Evolutionary conservation across 768 basidiomycete species (phyloP).

Genomic region (Xanthoconium purpureum): DNA sequence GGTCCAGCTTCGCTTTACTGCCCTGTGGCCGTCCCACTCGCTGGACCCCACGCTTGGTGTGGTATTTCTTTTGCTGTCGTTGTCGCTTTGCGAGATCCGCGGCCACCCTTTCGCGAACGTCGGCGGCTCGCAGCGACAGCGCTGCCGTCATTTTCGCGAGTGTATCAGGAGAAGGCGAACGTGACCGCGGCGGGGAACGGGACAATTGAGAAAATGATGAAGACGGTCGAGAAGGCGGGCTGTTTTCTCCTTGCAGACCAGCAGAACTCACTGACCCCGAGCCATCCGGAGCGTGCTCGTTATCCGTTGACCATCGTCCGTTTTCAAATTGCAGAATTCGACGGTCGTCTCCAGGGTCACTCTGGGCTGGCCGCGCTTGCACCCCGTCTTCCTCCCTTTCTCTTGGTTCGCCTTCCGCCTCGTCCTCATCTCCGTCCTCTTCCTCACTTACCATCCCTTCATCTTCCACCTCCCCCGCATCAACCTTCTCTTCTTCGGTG

Average conservation of each 20-base stretch:
- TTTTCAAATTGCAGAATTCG: conserved; percentile 12
- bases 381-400: conserved; percentile 30
- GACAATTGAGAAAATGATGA: conserved; percentile 43
- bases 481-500: conserved; percentile 37
- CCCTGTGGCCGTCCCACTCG: conserved; percentile 70
- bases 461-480: conserved; percentile 39
- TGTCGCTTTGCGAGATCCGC: conserved; percentile 61
- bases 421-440: conserved; percentile 34
- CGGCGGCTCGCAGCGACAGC: conserved; percentile 34
- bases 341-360: conserved; percentile 11
- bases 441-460: conserved; percentile 28
- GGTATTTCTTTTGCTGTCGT: conserved; percentile 70
- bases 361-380: conserved; percentile 8
- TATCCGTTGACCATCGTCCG: conserved; percentile 5
- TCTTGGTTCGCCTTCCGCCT: conserved; percentile 37
- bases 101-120: conserved; percentile 59
- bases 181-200: conserved; percentile 52
- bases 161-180: conserved; percentile 43
- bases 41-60: conserved; percentile 66
- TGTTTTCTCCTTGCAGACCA: conserved; percentile 7
- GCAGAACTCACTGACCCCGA: neutral
- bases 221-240: conserved; percentile 24
- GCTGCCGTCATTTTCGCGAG: conserved; percentile 42
- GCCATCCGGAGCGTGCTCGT: neutral
- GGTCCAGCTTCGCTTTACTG: conserved; percentile 83